Conservation (phyloP, 495 filamentous ascomycete genomes). For the Aspergillus asperescens region DNA sequence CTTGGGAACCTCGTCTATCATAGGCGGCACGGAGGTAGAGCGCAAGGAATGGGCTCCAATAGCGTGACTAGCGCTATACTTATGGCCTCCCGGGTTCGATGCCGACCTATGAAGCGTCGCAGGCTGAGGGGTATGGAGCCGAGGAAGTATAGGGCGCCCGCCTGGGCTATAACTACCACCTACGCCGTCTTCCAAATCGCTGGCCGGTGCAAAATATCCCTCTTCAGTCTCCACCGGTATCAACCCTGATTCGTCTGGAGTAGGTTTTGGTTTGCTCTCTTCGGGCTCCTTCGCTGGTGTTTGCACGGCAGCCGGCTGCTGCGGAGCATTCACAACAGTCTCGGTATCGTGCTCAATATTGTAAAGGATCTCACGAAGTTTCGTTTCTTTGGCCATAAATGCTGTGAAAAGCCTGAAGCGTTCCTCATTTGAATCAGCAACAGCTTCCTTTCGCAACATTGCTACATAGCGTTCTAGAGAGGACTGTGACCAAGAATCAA, state of each 20-base stretch:
- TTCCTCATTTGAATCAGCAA: conserved; percentile 46
- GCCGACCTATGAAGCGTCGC: conserved; percentile 17
- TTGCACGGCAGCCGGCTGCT: conserved; percentile 6
- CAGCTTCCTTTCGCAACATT: conserved; percentile 50
- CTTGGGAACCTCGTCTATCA: conserved; percentile 20
- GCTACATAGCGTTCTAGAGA: conserved; percentile 48
- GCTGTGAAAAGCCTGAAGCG: conserved; percentile 48
- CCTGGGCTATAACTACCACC: conserved; percentile 44
- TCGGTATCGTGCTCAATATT: conserved; percentile 37
- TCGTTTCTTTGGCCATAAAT: conserved; percentile 47
- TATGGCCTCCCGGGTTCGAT: conserved; percentile 18
- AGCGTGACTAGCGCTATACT: conserved; percentile 7
- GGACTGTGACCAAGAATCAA: conserved; percentile 50
- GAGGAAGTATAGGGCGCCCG: conserved; percentile 40
- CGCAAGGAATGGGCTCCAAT: conserved; percentile 10
- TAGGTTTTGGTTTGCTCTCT: conserved; percentile 1
- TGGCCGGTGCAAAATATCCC: conserved; percentile 3
- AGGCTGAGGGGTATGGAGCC: conserved; percentile 16
- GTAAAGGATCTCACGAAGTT: conserved; percentile 49
- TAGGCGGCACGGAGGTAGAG: conserved; percentile 25
- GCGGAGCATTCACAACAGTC: conserved; percentile 7
- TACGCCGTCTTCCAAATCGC: conserved; percentile 20
- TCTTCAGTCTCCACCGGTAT: conserved; percentile 34
- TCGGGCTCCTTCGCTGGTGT: conserved; percentile 12
- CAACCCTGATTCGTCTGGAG: conserved; percentile 31